Evolutionary conservation across 202 grass and related monocot species (phyloP).

Genomic region (Panicum virgatum): DNA sequence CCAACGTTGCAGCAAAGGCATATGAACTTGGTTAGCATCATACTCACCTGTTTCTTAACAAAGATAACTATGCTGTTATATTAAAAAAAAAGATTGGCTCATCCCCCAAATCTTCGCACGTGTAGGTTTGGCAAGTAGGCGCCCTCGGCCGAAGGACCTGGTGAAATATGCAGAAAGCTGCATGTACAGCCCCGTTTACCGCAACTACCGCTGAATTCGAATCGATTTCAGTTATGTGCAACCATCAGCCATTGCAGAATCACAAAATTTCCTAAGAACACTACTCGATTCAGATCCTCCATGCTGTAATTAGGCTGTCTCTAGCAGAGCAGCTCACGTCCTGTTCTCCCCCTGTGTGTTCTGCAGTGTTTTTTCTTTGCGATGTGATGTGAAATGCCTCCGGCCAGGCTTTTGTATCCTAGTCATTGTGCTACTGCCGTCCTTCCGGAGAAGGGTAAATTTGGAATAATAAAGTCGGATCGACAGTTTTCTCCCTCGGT

Average conservation of each 20-base stretch:
- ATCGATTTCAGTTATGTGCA: constrained; percentile 22
- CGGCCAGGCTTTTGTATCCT: constrained; percentile 17
- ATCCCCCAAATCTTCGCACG: background rate
- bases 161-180: constrained; percentile 79
- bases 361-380: background rate
- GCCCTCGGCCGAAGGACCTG: constrained; percentile 70
- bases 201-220: constrained; percentile 58
- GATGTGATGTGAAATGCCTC: constrained; percentile 32
- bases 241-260: background rate
- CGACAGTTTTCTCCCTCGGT: constrained; percentile 28
- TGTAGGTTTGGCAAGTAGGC: constrained; percentile 63
- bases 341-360: background rate
- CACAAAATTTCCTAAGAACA: constrained; percentile 10
- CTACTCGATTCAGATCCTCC: background rate
- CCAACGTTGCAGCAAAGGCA: constrained; percentile 87
- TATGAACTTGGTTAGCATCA: constrained; percentile 71
- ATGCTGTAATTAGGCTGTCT: background rate
- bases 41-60: background rate
- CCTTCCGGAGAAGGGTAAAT: constrained; percentile 15
- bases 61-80: background rate
- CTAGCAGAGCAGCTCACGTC: background rate
- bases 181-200: constrained; percentile 82
- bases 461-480: constrained; percentile 48
- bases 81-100: constrained; percentile 3
- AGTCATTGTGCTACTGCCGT: background rate